A percentile compares a stretch with the other conserved stretches of the same genome.
phyloP scores from a whole-genome alignment of 352 stramenopile species.

The Blastocystis sp. region DNA sequence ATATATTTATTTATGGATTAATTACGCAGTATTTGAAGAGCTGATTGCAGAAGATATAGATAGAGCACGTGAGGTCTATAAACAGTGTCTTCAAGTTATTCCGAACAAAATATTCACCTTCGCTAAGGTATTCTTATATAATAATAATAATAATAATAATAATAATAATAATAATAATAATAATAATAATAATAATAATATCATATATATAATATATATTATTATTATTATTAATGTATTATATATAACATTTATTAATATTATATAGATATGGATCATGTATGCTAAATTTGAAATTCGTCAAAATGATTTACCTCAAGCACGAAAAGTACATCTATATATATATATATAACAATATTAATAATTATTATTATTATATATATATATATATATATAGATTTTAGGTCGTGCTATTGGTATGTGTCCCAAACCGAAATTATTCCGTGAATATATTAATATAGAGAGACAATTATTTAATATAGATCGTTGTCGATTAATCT shows the following conservation, averaged over 20 bases:
- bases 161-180: no score
- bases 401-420: conserved; percentile 76
- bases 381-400: conserved; percentile 40
- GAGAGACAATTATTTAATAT: conserved; percentile 91
- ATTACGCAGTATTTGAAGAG: conserved; percentile 92
- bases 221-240: no score
- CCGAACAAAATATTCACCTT: conserved; percentile 88
- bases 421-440: conserved; percentile 72
- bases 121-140: conserved; percentile 72
- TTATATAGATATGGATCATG: conserved; percentile 69
- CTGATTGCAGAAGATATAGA: conserved; percentile 58
- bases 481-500: conserved; percentile 61
- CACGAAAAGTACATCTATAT: conserved; percentile 50
- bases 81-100: conserved; percentile 70
- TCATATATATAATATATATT: no score
- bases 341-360: no score
- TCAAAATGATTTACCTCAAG: conserved; percentile 66
- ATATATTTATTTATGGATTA: conserved; percentile 99
- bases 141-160: no score
- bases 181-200: no score
- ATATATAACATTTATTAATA: not conserved
- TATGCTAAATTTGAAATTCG: conserved; percentile 85
- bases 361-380: no score
- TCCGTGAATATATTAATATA: conserved; percentile 71
- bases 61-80: conserved; percentile 71